Conservation (phyloP, 176 grass and related monocot genomes). For the Puya raimondii region DNA sequence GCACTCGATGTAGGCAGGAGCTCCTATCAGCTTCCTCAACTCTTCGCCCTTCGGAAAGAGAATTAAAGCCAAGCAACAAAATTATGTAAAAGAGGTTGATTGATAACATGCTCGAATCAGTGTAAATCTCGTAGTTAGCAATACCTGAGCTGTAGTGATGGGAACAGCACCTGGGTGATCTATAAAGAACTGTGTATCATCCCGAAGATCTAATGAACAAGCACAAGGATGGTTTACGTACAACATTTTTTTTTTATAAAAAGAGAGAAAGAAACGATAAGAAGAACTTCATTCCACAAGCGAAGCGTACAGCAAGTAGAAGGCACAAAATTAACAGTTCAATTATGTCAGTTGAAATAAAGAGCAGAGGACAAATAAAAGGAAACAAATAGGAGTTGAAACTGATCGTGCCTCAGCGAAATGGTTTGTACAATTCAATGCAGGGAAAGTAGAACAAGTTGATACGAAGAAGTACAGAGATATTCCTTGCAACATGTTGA, state of each 20-base stretch:
- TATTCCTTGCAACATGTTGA: no score
- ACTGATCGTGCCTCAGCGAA: no score
- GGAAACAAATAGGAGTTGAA: no score
- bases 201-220: slow-evolving; percentile 40
- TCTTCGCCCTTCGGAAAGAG: slow-evolving; percentile 45
- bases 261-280: background rate
- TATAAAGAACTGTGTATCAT: slow-evolving; percentile 55
- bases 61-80: background rate
- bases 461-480: no score
- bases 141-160: slow-evolving; percentile 55
- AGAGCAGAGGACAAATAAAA: no score
- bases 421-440: no score
- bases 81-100: background rate
- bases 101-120: no score
- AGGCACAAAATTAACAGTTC: background rate
- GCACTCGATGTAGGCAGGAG: slow-evolving; percentile 62
- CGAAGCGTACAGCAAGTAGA: background rate
- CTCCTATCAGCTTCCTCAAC: slow-evolving; percentile 54
- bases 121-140: background rate
- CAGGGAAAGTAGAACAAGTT: no score
- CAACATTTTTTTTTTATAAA: background rate
- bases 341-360: no score
- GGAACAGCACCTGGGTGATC: slow-evolving; percentile 53
- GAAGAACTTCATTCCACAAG: background rate
- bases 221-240: background rate